Percentiles rank a stretch among this genome's conserved stretches.
These are phyloP conservation scores for Hypholoma fasciculare DNA, from an alignment of 768 basidiomycete species.

Conservation along the genomic window DNA sequence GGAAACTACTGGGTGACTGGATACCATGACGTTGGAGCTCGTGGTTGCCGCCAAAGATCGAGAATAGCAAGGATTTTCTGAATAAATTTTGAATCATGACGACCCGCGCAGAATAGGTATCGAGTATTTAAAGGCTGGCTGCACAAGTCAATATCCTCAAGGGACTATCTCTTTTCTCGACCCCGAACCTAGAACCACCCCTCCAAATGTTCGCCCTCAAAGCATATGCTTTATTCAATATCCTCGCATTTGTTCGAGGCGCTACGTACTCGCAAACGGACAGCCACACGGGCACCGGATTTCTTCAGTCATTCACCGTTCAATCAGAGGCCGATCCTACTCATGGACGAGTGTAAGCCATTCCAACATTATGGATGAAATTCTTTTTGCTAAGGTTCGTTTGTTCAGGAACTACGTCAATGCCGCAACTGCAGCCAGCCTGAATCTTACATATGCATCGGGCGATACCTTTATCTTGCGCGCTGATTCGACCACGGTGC, in stretches of 20 bases:
- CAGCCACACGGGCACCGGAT: constrained; percentile 44
- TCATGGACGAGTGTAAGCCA: constrained; percentile 59
- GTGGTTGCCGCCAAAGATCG: not conserved
- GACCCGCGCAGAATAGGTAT: not conserved
- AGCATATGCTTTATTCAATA: constrained; percentile 1
- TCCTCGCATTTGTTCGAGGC: constrained; percentile 28
- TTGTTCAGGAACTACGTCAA: constrained; percentile 42
- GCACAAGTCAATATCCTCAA: not conserved
- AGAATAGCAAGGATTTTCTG: not conserved
- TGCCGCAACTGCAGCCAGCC: constrained; percentile 44
- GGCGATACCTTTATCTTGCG: constrained; percentile 56
- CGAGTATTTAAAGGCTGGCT: not conserved
- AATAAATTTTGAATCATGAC: not conserved
- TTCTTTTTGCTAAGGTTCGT: not conserved
- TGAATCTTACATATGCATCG: constrained; percentile 59
- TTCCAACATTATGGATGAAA: not conserved
- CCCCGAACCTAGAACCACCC: constrained; percentile 1
- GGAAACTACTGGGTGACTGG: constrained; percentile 11
- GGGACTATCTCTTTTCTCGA: not conserved
- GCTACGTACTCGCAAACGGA: constrained; percentile 48
- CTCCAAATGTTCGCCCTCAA: not conserved
- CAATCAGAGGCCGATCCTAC: constrained; percentile 60
- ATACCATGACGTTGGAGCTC: constrained; percentile 12
- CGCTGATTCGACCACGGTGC: constrained; percentile 48
- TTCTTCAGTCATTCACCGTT: constrained; percentile 51